Evolutionary conservation across 257 asterid species (phyloP), one percentile per base, ranked within the genome.

Genomic region (Nicotiana otophora): DNA sequence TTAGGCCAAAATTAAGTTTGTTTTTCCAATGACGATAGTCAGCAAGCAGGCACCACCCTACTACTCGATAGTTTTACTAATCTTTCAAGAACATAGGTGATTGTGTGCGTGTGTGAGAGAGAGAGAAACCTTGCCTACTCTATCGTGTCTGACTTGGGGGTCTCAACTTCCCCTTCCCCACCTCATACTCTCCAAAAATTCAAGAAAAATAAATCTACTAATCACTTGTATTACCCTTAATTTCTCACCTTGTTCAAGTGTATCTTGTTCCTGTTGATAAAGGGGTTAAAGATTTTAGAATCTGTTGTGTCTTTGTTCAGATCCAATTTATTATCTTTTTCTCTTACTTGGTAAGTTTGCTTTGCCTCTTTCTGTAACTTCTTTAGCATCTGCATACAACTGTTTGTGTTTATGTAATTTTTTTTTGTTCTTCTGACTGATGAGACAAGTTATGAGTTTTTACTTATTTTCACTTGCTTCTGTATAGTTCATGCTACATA

Each of bases 311-410:
- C 61, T 72, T 72, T 46, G 61, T 72, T 72, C 79, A 72, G 79
- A 72, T 72, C 79, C 79, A 72, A 72, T 61, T 46, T 48, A 72
- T 72, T n/a, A 23, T 23, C 39, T 72, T 72, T 46, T 72, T 46
- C 14, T 70, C 57, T 72, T 70, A 5, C 79, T 46, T 72, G 39
- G 79, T 72, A 72, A 72, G 79, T 20, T 72, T 72, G 20, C 36
- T 69, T 69, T 69, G 34, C 78, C 57, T 11, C 57, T 69, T 69
- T 6, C 10, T 69, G 11, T 53, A 53, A 11, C 17, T 57, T 57
- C 28, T 58, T 58, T 58, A 58, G 5, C 64, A 58, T 58, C 64
- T 19, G 20, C 3, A 15, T 23, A 72, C 78, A 72, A 34, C 78
- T 72, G 20, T 75, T 46, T 48, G 16, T 70, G 20, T 70, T 70